Evolutionary conservation across 1,284 basidiomycete genomes (phyloP), one percentile per base, ranked within the genome.

Genomic region (Pseudozyma sp.): DNA sequence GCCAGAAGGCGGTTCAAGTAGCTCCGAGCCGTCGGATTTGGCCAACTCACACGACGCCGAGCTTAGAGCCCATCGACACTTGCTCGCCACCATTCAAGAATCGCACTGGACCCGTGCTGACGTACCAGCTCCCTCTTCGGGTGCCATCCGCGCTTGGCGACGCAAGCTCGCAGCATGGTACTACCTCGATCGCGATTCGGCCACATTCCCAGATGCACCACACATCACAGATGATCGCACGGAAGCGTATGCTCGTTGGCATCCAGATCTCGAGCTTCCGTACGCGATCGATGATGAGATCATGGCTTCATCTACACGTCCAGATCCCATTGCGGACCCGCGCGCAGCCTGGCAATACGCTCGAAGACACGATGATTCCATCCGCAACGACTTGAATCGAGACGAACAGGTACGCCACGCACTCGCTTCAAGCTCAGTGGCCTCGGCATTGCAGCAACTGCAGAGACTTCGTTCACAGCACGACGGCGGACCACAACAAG

Each of bases 91-190:
- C n/a, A 54, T 70, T 11, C 61, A 70, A 54, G 68, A 64, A 30
- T 55, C 68, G 19, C 62, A 61, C 40, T 70, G 68, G 68, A 29
- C 61, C 5, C 16, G 45, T 16, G 11, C 56, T 10, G 57, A 63
- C n/a, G 45, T 39, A 6, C 31, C 24, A 10, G 37, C 57, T 3
- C 68, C 68, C 11, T 48, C 44, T 2, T n/a, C 56, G 9, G 35
- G 43, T 3, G 55, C 61, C 7, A 70, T 70, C 17, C 61, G 62
- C 14, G 45, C 68, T 5, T 70, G 68, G 68, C 56, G 68, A 65
- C 61, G 68, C 31, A 70, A 65, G 50, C 46, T 70, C 7, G 62
- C 68, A 29, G 61, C 61, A 13, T 70, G 68, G 68, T 70, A 70
- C 19, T 42, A 60, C 33, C 61, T 70, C 34, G 68, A 70, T 40